Conservation (phyloP, 129 eudicot genomes). For the Lonicera japonica region DNA sequence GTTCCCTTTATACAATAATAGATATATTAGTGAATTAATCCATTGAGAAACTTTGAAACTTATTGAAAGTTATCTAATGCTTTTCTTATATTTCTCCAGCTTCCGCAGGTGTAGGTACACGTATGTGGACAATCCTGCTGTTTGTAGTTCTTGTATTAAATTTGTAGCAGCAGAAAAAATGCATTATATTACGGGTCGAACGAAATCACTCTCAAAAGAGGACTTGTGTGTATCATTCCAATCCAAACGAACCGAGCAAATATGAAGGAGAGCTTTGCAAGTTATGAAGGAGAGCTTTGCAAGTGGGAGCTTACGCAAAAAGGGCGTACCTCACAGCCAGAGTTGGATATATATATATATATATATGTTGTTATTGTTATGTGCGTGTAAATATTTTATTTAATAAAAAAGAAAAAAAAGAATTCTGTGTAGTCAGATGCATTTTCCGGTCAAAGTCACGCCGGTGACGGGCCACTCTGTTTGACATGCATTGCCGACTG, state of each 20-base stretch:
- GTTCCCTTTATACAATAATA: too few relatives aligned
- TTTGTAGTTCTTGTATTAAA: conserved; percentile 34
- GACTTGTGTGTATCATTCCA: conserved; percentile 28
- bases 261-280: conserved; percentile 20
- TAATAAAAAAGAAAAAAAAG: conserved; percentile 11
- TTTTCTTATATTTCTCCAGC: conserved; percentile 30
- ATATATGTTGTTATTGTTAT: conserved; percentile 22
- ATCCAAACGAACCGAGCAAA: conserved; percentile 36
- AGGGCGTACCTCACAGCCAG: conserved; percentile 41
- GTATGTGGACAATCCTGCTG: conserved; percentile 29
- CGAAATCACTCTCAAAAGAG: conserved; percentile 20
- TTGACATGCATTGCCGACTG: conserved; percentile 22
- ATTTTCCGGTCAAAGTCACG: conserved; percentile 82
- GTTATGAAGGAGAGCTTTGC: too few relatives aligned
- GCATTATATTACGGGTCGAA: conserved; percentile 15
- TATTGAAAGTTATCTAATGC: neutral
- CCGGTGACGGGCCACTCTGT: conserved; percentile 76
- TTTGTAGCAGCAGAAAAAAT: conserved; percentile 31
- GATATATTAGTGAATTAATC: too few relatives aligned
- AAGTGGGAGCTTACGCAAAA: conserved; percentile 47
- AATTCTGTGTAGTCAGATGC: conserved; percentile 31
- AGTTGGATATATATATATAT: conserved; percentile 41
- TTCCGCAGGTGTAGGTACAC: conserved; percentile 27
- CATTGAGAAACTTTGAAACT: neutral
- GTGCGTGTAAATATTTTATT: conserved; percentile 66